Evolutionary conservation across 129 eudicot species (phyloP), one percentile per base, ranked within the genome.

Genomic region (Helianthus tuberosus): DNA sequence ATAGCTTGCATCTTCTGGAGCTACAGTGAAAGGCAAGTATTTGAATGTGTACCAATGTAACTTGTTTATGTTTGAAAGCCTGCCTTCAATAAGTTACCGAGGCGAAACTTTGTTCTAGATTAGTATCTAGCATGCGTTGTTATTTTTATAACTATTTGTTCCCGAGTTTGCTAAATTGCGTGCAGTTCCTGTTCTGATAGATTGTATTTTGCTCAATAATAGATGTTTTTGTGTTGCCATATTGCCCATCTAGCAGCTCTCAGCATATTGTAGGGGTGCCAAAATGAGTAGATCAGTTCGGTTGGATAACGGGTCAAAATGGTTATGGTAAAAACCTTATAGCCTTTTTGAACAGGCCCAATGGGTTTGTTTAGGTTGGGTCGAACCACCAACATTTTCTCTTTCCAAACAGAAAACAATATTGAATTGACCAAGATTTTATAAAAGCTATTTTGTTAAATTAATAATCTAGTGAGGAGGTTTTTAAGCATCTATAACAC

Each of bases 11-110:
- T 61, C 6, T 32, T 61, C 46, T 61, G 17, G 46, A 32, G 44
- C 44, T 32, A 35, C 46, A 61, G n/a, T 61, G 6, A 32, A 61
- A 61, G 66, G 66, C 44, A 61, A 61, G 66, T 29, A 61, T 32
- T 16, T 61, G 17, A 32, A 7, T 27, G 12, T 49, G 16, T 9
- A 49, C 57, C 11, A n/a, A 29, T 61, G 46, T 61, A 59, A 27
- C 65, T 5, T 61, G 66, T 5, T 61, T 61, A 43, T 61, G 66
- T 61, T 35, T 61, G 4, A 32, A 32, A 32, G 36, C 36, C 36
- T 32, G 36, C 36, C 36, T 32, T 59, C n/a, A 61, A 61, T 61
- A 61, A 61, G 3, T 35, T 61, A 35, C n/a, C 9, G 17, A 61
- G 43, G 66, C 46, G 20, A 61, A 8, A 61, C 16, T 61, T 32